phyloP scores from a whole-genome alignment of 2,329 filamentous ascomycete species.

The Alternaria alternata region DNA sequence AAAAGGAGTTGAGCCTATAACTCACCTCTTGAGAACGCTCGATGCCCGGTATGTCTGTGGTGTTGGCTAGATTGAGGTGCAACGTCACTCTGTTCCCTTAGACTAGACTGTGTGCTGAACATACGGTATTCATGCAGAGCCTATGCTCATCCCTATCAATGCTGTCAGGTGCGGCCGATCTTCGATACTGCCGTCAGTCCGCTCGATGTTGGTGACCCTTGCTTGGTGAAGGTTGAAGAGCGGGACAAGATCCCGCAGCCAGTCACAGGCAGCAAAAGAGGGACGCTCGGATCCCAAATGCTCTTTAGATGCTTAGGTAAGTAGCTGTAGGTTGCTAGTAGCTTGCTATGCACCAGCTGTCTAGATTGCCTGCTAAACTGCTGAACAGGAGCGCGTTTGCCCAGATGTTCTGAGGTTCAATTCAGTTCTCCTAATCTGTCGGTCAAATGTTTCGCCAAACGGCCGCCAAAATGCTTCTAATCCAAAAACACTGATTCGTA shows the following conservation, averaged over 20 bases:
- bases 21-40: slow-evolving; percentile 9
- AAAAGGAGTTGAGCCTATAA: slow-evolving; percentile 9
- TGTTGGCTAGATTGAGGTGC: slow-evolving; percentile 6
- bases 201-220: slow-evolving; percentile 11
- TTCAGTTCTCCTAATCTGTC: not conserved
- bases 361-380: not conserved
- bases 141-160: slow-evolving; percentile 3
- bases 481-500: slow-evolving; percentile 20
- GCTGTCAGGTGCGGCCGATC: slow-evolving; percentile 3
- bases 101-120: not conserved
- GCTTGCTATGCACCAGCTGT: slow-evolving; percentile 2
- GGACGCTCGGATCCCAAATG: slow-evolving; percentile 1
- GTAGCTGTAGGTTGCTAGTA: not conserved
- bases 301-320: slow-evolving; percentile 4
- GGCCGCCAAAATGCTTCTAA: slow-evolving; percentile 8
- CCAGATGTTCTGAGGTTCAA: not conserved
- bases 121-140: slow-evolving; percentile 2
- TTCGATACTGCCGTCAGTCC: not conserved
- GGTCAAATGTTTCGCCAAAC: slow-evolving; percentile 6
- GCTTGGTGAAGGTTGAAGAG: slow-evolving; percentile 3
- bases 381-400: not conserved
- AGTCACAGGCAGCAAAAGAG: slow-evolving; percentile 5
- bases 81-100: slow-evolving; percentile 5
- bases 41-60: slow-evolving; percentile 3
- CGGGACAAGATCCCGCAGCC: slow-evolving; percentile 15